Evolutionary conservation across 2,329 filamentous ascomycete species (phyloP), one percentile per base, ranked within the genome.

Genomic region (Aschersonia sp.): DNA sequence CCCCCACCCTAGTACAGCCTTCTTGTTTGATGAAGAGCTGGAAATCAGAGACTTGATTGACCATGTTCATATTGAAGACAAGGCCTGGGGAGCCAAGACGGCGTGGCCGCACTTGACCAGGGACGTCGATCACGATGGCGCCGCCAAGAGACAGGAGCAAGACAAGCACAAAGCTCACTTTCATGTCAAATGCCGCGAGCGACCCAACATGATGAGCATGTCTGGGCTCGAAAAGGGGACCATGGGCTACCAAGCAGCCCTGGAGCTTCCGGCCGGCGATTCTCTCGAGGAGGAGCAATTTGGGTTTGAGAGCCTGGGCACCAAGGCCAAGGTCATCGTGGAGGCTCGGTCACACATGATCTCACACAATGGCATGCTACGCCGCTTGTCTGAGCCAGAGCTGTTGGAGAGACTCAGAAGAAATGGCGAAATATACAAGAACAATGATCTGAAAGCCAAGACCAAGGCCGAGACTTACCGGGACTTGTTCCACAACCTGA

Each of bases 191-290:
- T 78, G 75, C 53, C 69, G 72, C 44, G 80, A 84, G 58, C 65
- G 77, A 29, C 83, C 83, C 41, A 83, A 75, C 59, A 86, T 85
- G 81, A 69, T 85, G 50, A 83, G 79, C 66, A 79, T 81, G 68
- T 78, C 83, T 53, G 83, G 82, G 4, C 63, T 83, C 33, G 83
- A 87, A 58, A 80, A 80, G 59, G 83, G 83, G 42, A 83, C 80
- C 14, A 70, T 85, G 58, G 83, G 83, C 47, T 85, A 79, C 58
- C 73, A 78, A 54, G 78, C 82, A 29, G 83, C 82, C 6, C 66
- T 86, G 37, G 80, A 86, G 58, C 61, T 85, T 37, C 69, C 73
- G 29, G 74, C 79, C 12, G 75, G 79, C 22, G 83, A 87, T 60
- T 72, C 75, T 7, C 68, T 85, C 9, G 71, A 78, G 51, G 78